phyloP scores from a whole-genome alignment of 345 rosid genomes.

The Arabidopsis arenosa region DNA sequence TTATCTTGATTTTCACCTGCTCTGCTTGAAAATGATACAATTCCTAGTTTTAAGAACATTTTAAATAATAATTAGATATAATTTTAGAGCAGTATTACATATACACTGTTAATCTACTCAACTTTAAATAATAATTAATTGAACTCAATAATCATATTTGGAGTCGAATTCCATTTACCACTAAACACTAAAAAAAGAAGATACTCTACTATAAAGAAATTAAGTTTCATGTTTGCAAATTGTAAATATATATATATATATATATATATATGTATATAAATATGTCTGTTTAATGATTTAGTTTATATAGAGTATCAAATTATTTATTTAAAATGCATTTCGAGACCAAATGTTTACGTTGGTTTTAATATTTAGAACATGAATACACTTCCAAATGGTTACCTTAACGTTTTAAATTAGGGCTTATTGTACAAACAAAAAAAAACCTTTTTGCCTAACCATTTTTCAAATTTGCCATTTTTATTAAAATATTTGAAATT shows the following conservation, averaged over 20 bases:
- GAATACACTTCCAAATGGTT: background rate
- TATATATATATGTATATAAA: too few species aligned
- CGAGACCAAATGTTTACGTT: background rate
- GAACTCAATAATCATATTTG: background rate
- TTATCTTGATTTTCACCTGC: conserved; percentile 25
- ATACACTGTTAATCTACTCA: background rate
- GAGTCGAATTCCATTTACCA: background rate
- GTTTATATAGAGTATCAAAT: too few species aligned
- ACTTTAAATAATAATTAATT: background rate
- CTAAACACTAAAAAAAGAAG: too few species aligned
- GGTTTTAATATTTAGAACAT: background rate
- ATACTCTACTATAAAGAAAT: too few species aligned
- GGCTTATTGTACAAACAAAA: too few species aligned
- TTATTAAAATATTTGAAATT: too few species aligned
- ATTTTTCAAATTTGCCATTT: too few species aligned
- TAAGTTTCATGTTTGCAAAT: too few species aligned
- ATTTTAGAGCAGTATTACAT: background rate
- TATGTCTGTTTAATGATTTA: too few species aligned
- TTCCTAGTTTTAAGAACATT: background rate
- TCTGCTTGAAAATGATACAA: conserved; percentile 28
- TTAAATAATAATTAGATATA: background rate
- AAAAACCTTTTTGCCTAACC: too few species aligned
- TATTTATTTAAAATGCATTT: background rate
- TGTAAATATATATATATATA: too few species aligned
- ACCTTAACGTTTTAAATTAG: background rate